Evolutionary conservation across 1,284 basidiomycete species (phyloP).

Genomic region (Sporisorium iseilematis-ciliati): DNA sequence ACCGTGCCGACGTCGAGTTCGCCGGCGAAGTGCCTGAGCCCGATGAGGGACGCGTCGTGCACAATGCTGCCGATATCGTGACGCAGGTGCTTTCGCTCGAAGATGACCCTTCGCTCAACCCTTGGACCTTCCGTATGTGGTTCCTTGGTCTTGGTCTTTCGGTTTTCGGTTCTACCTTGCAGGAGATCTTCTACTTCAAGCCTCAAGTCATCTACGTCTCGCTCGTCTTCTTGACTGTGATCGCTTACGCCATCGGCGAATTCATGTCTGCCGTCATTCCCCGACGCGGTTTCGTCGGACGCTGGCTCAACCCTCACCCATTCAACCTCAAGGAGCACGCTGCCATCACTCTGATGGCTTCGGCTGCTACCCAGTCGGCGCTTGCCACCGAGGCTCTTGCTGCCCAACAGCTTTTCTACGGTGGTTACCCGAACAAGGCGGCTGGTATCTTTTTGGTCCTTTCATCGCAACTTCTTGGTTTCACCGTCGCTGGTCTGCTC

Average conservation of each 20-base stretch:
- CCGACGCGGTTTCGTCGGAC: slow-evolving; percentile 14
- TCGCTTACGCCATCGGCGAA: slow-evolving; percentile 29
- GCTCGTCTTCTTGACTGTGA: slow-evolving; percentile 34
- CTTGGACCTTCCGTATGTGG: slow-evolving; percentile 43
- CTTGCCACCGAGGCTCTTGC: slow-evolving; percentile 35
- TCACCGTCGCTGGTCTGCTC: slow-evolving; percentile 73
- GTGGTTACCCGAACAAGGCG: slow-evolving; percentile 30
- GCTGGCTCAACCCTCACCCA: slow-evolving; percentile 28
- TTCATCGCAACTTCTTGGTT: slow-evolving; percentile 78
- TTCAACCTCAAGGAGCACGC: slow-evolving; percentile 46
- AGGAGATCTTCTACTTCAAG: slow-evolving; percentile 44
- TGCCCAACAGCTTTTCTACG: slow-evolving; percentile 46
- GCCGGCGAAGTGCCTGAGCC: slow-evolving; percentile 1
- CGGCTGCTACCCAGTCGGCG: slow-evolving; percentile 29
- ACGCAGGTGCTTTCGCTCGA: slow-evolving; percentile 27
- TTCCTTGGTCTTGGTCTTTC: slow-evolving; percentile 32
- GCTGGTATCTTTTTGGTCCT: slow-evolving; percentile 75
- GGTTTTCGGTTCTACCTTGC: slow-evolving; percentile 24
- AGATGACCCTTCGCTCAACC: slow-evolving; percentile 32
- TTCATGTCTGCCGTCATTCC: slow-evolving; percentile 29
- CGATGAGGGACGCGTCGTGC: slow-evolving; percentile 20
- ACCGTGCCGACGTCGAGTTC: slow-evolving; percentile 18
- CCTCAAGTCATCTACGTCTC: slow-evolving; percentile 28
- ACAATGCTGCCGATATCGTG: slow-evolving; percentile 30
- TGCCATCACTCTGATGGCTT: slow-evolving; percentile 36